A percentile compares a stretch with the other conserved stretches of the same genome.
Evolutionary conservation across 495 filamentous ascomycete genomes (phyloP).

Genomic region (Tuber calosporum): DNA sequence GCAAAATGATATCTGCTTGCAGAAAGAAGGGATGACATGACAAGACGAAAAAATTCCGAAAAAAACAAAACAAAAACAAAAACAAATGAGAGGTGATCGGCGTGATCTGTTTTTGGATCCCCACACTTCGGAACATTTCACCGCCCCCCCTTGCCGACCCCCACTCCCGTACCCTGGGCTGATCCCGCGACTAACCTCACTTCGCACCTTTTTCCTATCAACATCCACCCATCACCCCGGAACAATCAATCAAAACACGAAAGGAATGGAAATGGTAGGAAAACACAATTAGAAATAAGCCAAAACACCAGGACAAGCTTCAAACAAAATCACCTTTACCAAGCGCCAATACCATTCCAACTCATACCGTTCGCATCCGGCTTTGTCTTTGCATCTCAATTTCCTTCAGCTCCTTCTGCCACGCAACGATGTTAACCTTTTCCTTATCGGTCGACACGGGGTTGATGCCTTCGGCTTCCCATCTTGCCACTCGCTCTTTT

Average conservation of each 20-base stretch:
- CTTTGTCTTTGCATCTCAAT: constrained; percentile 41
- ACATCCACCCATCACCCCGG: constrained; percentile 25
- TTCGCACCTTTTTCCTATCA: constrained; percentile 23
- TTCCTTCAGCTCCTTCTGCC: constrained; percentile 42
- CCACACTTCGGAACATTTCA: constrained; percentile 25
- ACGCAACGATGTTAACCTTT: constrained; percentile 35
- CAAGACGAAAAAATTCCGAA: constrained; percentile 30
- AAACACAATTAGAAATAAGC: constrained; percentile 37
- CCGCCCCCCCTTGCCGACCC: constrained; percentile 22
- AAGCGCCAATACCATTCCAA: constrained; percentile 28
- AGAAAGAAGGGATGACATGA: constrained; percentile 21
- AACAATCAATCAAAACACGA: constrained; percentile 30
- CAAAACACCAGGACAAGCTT: constrained; percentile 34
- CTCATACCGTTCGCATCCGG: constrained; percentile 41
- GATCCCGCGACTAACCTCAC: constrained; percentile 38
- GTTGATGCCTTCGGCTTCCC: constrained; percentile 59
- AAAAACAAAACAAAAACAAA: constrained; percentile 31
- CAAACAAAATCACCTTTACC: constrained; percentile 38
- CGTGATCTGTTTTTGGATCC: constrained; percentile 25
- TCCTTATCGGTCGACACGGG: constrained; percentile 44
- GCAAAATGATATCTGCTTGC: constrained; percentile 1
- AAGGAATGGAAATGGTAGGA: constrained; percentile 9
- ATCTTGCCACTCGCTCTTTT: constrained; percentile 68
- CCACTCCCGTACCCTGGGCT: constrained; percentile 18
- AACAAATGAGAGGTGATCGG: constrained; percentile 18